These are phyloP conservation scores for Pythium diclinum DNA, from an alignment of 352 stramenopile species.

Conservation along the genomic window DNA sequence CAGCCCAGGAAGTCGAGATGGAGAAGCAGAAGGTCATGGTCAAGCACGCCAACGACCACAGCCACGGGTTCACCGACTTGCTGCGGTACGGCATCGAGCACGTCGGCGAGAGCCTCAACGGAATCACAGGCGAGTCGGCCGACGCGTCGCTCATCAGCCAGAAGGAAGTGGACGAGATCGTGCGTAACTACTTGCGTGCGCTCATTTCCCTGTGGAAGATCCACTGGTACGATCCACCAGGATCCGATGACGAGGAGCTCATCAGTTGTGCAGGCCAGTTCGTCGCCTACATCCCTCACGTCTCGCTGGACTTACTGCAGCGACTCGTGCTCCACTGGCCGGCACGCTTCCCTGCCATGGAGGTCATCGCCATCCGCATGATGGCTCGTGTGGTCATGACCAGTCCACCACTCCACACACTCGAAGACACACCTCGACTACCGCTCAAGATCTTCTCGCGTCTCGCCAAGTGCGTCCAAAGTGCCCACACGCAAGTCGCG, in stretches of 20 bases:
- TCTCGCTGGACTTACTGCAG: slow-evolving; percentile 46
- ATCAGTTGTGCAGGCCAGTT: slow-evolving; percentile 81
- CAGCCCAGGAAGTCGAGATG: slow-evolving; percentile 50
- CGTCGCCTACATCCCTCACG: slow-evolving; percentile 75
- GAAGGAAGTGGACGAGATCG: slow-evolving; percentile 43
- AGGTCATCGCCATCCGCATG: slow-evolving; percentile 79
- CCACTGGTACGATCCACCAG: slow-evolving; percentile 71
- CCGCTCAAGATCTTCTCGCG: slow-evolving; percentile 45
- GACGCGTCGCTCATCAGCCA: slow-evolving; percentile 25
- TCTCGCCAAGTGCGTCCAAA: slow-evolving; percentile 56
- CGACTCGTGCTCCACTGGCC: slow-evolving; percentile 66
- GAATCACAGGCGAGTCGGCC: slow-evolving; percentile 28
- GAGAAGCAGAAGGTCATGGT: slow-evolving; percentile 54
- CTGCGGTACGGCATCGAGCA: slow-evolving; percentile 83
- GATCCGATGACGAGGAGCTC: slow-evolving; percentile 82
- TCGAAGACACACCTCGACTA: slow-evolving; percentile 32
- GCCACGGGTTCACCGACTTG: slow-evolving; percentile 79
- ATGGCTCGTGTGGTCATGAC: slow-evolving; percentile 84
- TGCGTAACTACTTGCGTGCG: slow-evolving; percentile 68
- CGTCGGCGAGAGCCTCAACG: slow-evolving; percentile 48
- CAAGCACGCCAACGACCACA: slow-evolving; percentile 68
- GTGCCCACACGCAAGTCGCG: slow-evolving; percentile 62
- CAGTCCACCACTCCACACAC: slow-evolving; percentile 52
- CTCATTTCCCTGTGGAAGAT: slow-evolving; percentile 65
- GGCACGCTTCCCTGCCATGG: slow-evolving; percentile 54